Evolutionary conservation across 1,284 basidiomycete genomes (phyloP).

Genomic region (Rhodotorula glutinis): DNA sequence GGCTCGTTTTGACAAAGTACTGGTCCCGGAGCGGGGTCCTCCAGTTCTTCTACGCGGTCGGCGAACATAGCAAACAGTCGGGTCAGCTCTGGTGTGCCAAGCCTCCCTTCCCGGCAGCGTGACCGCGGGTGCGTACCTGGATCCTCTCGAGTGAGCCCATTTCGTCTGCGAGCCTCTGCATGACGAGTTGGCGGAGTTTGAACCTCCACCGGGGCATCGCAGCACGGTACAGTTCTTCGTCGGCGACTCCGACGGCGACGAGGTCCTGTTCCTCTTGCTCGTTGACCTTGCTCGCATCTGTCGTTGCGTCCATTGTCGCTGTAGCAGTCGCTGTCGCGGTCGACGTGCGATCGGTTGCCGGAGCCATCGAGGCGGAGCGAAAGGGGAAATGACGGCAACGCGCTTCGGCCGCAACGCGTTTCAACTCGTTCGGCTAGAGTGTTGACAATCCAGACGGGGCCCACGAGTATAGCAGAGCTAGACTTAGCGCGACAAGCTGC

Average conservation of each 20-base stretch:
- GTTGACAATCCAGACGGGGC: too few species aligned
- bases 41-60: conserved; percentile 54
- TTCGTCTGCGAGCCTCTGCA: conserved; percentile 62
- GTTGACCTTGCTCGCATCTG: too few species aligned
- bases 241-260: conserved; percentile 13
- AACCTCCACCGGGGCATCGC: conserved; percentile 64
- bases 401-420: too few species aligned
- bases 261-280: not conserved
- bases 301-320: not conserved
- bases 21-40: conserved; percentile 71
- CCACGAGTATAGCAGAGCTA: too few species aligned
- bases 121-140: conserved; percentile 58
- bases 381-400: too few species aligned
- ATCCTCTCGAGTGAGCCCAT: conserved; percentile 64
- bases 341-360: too few species aligned
- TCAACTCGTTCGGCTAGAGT: too few species aligned
- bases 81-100: too few species aligned
- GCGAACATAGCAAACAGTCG: not conserved
- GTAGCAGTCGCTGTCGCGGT: not conserved
- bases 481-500: too few species aligned
- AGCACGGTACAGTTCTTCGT: conserved; percentile 54
- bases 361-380: too few species aligned
- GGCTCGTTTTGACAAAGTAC: conserved; percentile 87
- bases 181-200: conserved; percentile 59
- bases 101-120: too few species aligned